Evolutionary conservation across 129 eudicot genomes (phyloP), one percentile per base, ranked within the genome.

Genomic region (Solidago caesia): DNA sequence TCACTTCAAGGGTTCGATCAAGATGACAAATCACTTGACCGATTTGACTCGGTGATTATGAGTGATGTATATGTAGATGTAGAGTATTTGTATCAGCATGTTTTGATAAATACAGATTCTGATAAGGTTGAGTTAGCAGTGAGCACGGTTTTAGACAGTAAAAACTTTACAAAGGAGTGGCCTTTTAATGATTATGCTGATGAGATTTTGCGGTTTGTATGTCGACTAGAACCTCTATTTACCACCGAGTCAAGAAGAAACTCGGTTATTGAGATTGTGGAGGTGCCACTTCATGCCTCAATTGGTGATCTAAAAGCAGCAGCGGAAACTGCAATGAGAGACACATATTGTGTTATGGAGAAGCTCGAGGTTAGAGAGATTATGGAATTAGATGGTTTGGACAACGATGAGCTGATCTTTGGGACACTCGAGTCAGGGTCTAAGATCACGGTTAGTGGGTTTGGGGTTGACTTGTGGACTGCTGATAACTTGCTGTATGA

Each of bases 131-230:
- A 81, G 39, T 61, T 64, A 62, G 89, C 89, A 0, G 92, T 78
- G 43, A 75, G 81, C 41, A 84, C 82, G 3, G 61, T 90, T 55
- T 44, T 90, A 7, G 85, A 88, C 68, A 78, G 89, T 70, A 90
- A 94, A 61, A 82, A 86, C 59, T 88, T 90, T 60, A 91, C 81
- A 7, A 93, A 93, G 83, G 87, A 80, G 69, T 90, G 97, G 96
- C 89, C 91, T 9, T 86, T 94, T 25, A 70, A 74, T 2, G 96
- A 89, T 44, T 80, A 77, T n/a, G 85, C 79, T 11, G 92, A 88
- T 33, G 85, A 90, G 70, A 56, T 60, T 11, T 76, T 94, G 29
- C 84, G 96, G 41, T 93, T 86, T 64, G 67, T 86, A 4, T 89
- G 94, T 73, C 78, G 75, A 1, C 73, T 87, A 16, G 46, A 82